Evolutionary conservation across 768 basidiomycete genomes (phyloP).

Genomic region (Mycena amicta): DNA sequence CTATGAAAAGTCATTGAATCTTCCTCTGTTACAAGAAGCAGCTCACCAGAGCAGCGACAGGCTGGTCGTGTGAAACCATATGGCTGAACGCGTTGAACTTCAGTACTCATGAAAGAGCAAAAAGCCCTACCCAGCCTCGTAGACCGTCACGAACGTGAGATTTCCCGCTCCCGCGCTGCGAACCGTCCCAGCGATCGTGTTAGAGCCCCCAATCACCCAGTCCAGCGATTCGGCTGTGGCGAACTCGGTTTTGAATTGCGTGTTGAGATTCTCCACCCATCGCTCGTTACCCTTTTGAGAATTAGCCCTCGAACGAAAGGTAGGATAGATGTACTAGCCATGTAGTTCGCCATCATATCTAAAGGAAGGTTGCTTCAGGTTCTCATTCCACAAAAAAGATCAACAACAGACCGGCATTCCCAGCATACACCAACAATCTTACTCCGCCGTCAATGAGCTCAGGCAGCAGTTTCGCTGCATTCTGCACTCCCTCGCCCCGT

Average conservation of each 20-base stretch:
- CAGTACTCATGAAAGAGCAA: neutral
- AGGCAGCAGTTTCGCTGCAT: conserved; percentile 46
- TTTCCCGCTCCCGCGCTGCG: conserved; percentile 47
- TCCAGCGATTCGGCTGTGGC: conserved; percentile 29
- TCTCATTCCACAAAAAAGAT: neutral
- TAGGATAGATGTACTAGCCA: conserved; percentile 21
- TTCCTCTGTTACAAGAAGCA: neutral
- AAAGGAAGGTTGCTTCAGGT: neutral
- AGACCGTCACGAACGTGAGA: conserved; percentile 50
- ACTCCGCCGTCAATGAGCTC: conserved; percentile 52
- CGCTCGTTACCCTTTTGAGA: conserved; percentile 39
- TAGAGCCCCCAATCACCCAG: conserved; percentile 35
- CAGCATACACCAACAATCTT: conserved; percentile 42
- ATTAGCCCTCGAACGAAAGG: conserved; percentile 39
- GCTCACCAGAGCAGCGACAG: neutral
- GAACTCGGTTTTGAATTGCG: conserved; percentile 42
- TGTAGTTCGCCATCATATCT: conserved; percentile 22
- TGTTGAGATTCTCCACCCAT: conserved; percentile 44
- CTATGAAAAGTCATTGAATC: neutral
- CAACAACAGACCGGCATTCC: conserved; percentile 31
- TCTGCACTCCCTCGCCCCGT: conserved; percentile 37
- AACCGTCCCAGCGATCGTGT: conserved; percentile 43
- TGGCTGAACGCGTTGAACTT: neutral
- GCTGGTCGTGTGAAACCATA: neutral
- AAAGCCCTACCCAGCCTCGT: conserved; percentile 47